These are phyloP conservation scores for Penicillium atrosanguineum DNA, from an alignment of 495 filamentous ascomycete genomes.

Conservation along the genomic window DNA sequence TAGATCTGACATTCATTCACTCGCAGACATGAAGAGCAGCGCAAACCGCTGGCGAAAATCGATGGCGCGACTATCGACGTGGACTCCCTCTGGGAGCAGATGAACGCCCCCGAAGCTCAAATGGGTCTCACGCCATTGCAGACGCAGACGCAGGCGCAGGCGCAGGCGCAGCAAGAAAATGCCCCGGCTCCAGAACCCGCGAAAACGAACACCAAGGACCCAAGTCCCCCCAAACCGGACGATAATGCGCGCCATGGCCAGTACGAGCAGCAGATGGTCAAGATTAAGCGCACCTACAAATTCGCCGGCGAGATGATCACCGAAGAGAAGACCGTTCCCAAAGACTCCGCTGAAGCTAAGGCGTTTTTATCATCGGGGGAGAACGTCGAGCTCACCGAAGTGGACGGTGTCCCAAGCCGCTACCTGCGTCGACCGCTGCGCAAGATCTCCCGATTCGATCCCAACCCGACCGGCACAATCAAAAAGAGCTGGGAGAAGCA, in stretches of 20 bases:
- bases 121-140: conserved; percentile 15
- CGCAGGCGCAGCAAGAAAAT: conserved; percentile 15
- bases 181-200: conserved; percentile 12
- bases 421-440: conserved; percentile 64
- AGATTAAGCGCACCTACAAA: conserved; percentile 83
- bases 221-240: conserved; percentile 16
- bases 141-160: conserved; percentile 18
- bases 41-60: conserved; percentile 57
- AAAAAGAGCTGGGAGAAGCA: conserved; percentile 52
- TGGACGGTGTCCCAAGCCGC: conserved; percentile 18
- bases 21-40: conserved; percentile 61
- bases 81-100: conserved; percentile 80
- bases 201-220: conserved; percentile 23
- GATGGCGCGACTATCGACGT: conserved; percentile 82
- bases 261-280: conserved; percentile 55
- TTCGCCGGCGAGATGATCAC: conserved; percentile 87
- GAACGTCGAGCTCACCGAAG: conserved; percentile 38
- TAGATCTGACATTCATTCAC: conserved; percentile 2
- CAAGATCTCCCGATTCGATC: conserved; percentile 80
- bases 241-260: conserved; percentile 10
- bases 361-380: conserved; percentile 63
- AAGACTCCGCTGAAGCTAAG: conserved; percentile 77
- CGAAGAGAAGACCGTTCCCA: conserved; percentile 76
- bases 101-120: conserved; percentile 54
- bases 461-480: conserved; percentile 51